phyloP scores from a whole-genome alignment of 202 grass and related monocot genomes.

The Panicum virgatum region DNA sequence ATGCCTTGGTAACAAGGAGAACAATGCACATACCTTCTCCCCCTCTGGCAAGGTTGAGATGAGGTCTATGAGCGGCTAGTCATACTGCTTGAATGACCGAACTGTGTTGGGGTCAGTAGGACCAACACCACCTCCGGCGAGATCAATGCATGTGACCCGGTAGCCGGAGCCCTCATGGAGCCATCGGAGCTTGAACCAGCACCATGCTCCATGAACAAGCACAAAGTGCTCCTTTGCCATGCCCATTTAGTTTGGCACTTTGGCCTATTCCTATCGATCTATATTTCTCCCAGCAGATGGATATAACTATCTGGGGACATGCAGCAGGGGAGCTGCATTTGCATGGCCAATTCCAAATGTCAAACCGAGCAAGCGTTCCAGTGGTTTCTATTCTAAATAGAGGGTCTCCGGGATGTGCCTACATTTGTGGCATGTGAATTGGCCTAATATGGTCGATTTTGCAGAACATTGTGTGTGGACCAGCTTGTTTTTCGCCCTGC shows the following conservation, averaged over 20 bases:
- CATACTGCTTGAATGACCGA: slow-evolving; percentile 35
- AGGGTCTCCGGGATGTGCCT: background rate
- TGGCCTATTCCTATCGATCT: slow-evolving; percentile 13
- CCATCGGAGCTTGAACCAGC: slow-evolving; percentile 64
- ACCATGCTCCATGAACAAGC: slow-evolving; percentile 52
- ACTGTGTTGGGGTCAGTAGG: slow-evolving; percentile 50
- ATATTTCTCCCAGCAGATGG: background rate
- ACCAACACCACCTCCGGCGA: slow-evolving; percentile 48
- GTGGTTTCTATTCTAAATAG: slow-evolving; percentile 35
- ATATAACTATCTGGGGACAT: slow-evolving; percentile 4
- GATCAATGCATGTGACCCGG: slow-evolving; percentile 50
- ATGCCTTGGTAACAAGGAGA: background rate
- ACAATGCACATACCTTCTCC: slow-evolving; percentile 39
- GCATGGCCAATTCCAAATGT: slow-evolving; percentile 19
- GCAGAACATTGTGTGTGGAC: slow-evolving; percentile 34
- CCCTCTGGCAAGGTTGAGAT: slow-evolving; percentile 45
- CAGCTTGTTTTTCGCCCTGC: slow-evolving; percentile 39
- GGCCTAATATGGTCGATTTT: background rate
- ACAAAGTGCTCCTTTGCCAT: too few species aligned
- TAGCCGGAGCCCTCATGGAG: slow-evolving; percentile 50
- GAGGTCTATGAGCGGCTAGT: slow-evolving; percentile 52
- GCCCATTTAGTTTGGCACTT: slow-evolving; percentile 1
- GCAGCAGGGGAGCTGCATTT: slow-evolving; percentile 13
- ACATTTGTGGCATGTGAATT: slow-evolving; percentile 35
- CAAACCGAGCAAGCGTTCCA: slow-evolving; percentile 36